phyloP scores from a whole-genome alignment of 106 monocot species.

The Allium cepa region DNA sequence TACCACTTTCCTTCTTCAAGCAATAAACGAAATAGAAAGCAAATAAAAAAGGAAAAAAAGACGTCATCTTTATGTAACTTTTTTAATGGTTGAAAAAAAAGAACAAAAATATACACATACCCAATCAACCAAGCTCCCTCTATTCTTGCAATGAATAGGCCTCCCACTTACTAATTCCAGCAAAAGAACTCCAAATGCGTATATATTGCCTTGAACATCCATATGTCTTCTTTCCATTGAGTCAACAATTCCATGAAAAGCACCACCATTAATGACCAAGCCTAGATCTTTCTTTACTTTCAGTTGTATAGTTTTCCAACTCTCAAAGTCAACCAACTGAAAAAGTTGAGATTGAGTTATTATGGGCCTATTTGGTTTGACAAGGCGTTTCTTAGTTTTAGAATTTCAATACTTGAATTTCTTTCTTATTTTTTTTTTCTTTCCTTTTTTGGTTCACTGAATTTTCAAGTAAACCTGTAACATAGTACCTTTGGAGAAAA shows the following conservation, averaged over 20 bases:
- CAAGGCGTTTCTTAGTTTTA: neutral
- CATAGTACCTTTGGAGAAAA: conserved; percentile 88
- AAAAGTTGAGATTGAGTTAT: conserved; percentile 3
- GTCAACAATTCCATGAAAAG: conserved; percentile 30
- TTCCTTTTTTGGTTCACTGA: no score
- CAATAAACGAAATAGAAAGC: neutral
- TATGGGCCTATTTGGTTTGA: no score
- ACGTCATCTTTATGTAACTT: neutral
- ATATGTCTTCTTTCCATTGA: conserved; percentile 34
- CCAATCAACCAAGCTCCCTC: conserved; percentile 67
- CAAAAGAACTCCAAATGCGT: conserved; percentile 81
- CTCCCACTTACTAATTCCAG: conserved; percentile 87
- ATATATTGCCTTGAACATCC: conserved; percentile 61
- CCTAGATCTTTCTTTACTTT: conserved; percentile 33
- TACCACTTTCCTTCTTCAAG: no score
- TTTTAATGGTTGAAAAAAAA: neutral
- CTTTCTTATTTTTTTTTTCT: no score
- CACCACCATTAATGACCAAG: conserved; percentile 28
- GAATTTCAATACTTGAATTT: no score
- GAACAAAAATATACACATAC: conserved; percentile 23
- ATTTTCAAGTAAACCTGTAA: neutral
- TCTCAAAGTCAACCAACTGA: conserved; percentile 96
- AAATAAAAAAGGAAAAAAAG: neutral
- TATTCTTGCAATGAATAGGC: conserved; percentile 54
- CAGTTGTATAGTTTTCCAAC: conserved; percentile 65